Conservation (phyloP, 306 rosid genomes). For the Potentilla sterilis region DNA sequence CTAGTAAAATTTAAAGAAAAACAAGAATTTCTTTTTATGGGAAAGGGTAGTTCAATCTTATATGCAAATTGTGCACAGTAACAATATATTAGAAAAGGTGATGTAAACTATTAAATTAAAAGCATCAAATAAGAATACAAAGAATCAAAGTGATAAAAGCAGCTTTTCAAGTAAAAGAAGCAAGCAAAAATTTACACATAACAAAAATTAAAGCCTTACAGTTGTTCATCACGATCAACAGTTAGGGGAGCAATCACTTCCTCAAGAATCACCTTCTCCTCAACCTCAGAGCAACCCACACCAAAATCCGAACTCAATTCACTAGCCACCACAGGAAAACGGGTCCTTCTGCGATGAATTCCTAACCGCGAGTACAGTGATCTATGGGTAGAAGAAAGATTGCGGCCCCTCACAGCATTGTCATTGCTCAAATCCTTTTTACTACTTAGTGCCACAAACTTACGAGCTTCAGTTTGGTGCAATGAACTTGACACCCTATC, state of each 20-base stretch:
- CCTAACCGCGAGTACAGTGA: conserved; percentile 14
- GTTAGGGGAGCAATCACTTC: conserved; percentile 25
- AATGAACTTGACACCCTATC: conserved; percentile 17
- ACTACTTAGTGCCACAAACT: conserved; percentile 15
- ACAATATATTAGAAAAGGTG: not conserved
- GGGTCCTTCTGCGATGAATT: conserved; percentile 34
- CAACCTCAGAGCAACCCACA: conserved; percentile 37
- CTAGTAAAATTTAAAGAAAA: not conserved
- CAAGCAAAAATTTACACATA: conserved; percentile 10
- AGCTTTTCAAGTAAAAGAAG: not conserved
- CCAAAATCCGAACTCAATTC: conserved; percentile 39
- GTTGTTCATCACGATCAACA: conserved; percentile 29
- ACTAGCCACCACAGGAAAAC: conserved; percentile 23
- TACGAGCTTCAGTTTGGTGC: conserved; percentile 8
- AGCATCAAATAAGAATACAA: not conserved
- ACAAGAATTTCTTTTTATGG: not conserved
- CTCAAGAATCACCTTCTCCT: conserved; percentile 31
- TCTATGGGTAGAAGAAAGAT: conserved; percentile 14
- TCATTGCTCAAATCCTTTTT: conserved; percentile 27
- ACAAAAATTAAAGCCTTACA: conserved; percentile 40
- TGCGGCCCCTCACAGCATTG: conserved; percentile 24
- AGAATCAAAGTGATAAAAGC: not conserved
- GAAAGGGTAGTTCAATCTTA: not conserved
- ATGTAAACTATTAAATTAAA: not conserved
- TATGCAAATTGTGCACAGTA: not conserved